Evolutionary conservation across 2,329 filamentous ascomycete genomes (phyloP).

Genomic region (Cordyceps javanica): DNA sequence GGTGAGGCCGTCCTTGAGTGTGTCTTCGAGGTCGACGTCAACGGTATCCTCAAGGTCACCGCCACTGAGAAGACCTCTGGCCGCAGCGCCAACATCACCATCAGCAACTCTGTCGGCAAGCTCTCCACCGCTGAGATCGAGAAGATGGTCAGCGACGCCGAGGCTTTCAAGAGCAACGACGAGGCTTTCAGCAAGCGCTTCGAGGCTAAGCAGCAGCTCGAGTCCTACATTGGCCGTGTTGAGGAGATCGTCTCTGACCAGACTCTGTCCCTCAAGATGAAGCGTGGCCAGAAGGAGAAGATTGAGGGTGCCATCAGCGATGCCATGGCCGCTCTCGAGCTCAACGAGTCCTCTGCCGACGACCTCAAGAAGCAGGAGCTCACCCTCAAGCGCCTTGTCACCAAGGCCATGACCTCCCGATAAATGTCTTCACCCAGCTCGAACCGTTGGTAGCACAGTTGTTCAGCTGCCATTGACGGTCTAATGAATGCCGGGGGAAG

Average conservation of each 20-base stretch:
- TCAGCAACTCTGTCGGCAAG: constrained; percentile 99
- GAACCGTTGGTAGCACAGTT: neutral
- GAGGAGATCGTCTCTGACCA: constrained; percentile 99
- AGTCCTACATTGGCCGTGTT: constrained; percentile 96
- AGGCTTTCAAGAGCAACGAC: constrained; percentile 97
- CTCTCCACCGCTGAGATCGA: constrained; percentile 92
- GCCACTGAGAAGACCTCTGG: constrained; percentile 98
- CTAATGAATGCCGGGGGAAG: constrained; percentile 2
- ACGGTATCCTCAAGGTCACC: constrained; percentile 99
- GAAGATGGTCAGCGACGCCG: constrained; percentile 93
- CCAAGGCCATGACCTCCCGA: constrained; percentile 94
- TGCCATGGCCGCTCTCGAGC: constrained; percentile 94
- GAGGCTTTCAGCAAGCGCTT: constrained; percentile 99
- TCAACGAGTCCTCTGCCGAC: constrained; percentile 84
- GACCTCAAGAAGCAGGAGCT: constrained; percentile 99
- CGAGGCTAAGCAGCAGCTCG: constrained; percentile 97
- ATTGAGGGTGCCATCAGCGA: constrained; percentile 96
- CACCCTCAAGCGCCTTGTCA: constrained; percentile 93
- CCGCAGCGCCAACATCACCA: constrained; percentile 98
- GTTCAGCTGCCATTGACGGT: neutral
- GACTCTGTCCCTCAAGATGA: constrained; percentile 90
- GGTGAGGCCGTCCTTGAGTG: constrained; percentile 96
- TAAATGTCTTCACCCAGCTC: constrained; percentile 42
- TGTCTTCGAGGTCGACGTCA: constrained; percentile 99
- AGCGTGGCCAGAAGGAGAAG: constrained; percentile 99